Evolutionary conservation across 805 yeast species (phyloP).

Genomic region (Candida chilensis): DNA sequence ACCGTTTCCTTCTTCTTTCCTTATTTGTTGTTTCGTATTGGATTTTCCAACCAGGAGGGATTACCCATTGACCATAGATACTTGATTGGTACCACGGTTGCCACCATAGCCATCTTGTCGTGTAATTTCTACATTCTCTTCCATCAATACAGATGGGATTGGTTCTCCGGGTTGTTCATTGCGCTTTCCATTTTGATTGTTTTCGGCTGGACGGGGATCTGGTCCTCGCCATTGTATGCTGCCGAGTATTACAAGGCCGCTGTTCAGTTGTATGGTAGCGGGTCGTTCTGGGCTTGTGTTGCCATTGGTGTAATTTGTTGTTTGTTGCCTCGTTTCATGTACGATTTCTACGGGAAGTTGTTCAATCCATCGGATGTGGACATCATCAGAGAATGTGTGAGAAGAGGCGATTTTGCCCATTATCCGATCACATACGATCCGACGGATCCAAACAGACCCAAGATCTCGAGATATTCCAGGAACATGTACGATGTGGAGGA

Average conservation of each 20-base stretch:
- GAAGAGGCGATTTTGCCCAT: slow-evolving; percentile 55
- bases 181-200: slow-evolving; percentile 50
- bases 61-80: slow-evolving; percentile 61
- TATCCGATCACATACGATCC: slow-evolving; percentile 71
- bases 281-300: slow-evolving; percentile 59
- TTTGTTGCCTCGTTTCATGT: slow-evolving; percentile 57
- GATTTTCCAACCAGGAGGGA: slow-evolving; percentile 42
- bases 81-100: slow-evolving; percentile 60
- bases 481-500: slow-evolving; percentile 17
- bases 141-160: slow-evolving; percentile 78
- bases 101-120: slow-evolving; percentile 56
- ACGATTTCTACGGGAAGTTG: slow-evolving; percentile 44
- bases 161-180: slow-evolving; percentile 52
- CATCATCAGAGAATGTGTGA: slow-evolving; percentile 63
- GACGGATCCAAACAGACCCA: slow-evolving; percentile 61
- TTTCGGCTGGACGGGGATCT: slow-evolving; percentile 73
- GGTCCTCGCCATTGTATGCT: slow-evolving; percentile 49
- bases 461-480: slow-evolving; percentile 35
- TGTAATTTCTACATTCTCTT: slow-evolving; percentile 59
- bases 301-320: slow-evolving; percentile 58
- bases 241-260: slow-evolving; percentile 63
- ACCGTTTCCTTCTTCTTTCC: slow-evolving; percentile 62
- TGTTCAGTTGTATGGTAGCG: slow-evolving; percentile 50
- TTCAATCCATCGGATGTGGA: slow-evolving; percentile 61
- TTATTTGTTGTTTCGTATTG: slow-evolving; percentile 47